phyloP scores from a whole-genome alignment of 345 rosid species.

The Draba incana region DNA sequence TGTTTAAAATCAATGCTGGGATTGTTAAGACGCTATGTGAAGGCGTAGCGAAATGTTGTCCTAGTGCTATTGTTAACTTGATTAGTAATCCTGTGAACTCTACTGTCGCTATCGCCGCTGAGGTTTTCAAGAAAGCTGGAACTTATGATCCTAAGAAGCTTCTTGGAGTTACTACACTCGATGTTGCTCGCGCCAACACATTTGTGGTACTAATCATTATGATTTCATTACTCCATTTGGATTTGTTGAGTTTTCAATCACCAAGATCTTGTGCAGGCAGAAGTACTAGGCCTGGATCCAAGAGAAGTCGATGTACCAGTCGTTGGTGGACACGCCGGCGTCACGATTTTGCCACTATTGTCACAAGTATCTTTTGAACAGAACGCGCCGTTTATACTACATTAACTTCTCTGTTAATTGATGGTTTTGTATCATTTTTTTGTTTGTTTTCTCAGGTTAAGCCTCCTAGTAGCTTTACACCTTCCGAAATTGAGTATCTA shows the following conservation, averaged over 20 bases:
- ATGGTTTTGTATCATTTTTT: not conserved
- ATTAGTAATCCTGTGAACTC: conserved; percentile 91
- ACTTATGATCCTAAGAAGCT: conserved; percentile 77
- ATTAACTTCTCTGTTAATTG: not conserved
- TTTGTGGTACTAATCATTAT: conserved; percentile 57
- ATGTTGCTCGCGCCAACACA: conserved; percentile 87
- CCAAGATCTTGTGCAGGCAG: conserved; percentile 64
- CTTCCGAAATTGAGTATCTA: conserved; percentile 63
- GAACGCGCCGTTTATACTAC: not conserved
- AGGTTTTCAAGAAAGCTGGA: conserved; percentile 86
- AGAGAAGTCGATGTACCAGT: conserved; percentile 96
- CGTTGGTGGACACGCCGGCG: conserved; percentile 95
- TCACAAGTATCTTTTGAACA: conserved; percentile 61
- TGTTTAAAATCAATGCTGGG: conserved; percentile 89
- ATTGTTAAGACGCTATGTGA: conserved; percentile 81
- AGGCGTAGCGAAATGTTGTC: conserved; percentile 73
- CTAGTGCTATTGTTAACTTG: conserved; percentile 75
- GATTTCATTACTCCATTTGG: conserved; percentile 7
- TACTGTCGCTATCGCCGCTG: conserved; percentile 82
- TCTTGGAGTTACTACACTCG: conserved; percentile 84
- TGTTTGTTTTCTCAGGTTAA: conserved; percentile 51
- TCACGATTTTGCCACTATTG: conserved; percentile 90
- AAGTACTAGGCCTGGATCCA: conserved; percentile 95
- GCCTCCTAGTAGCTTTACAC: conserved; percentile 72
- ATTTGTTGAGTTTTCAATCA: conserved; percentile 5